Conservation (phyloP, 2,329 filamentous ascomycete genomes). For the Penicillium sp. region DNA sequence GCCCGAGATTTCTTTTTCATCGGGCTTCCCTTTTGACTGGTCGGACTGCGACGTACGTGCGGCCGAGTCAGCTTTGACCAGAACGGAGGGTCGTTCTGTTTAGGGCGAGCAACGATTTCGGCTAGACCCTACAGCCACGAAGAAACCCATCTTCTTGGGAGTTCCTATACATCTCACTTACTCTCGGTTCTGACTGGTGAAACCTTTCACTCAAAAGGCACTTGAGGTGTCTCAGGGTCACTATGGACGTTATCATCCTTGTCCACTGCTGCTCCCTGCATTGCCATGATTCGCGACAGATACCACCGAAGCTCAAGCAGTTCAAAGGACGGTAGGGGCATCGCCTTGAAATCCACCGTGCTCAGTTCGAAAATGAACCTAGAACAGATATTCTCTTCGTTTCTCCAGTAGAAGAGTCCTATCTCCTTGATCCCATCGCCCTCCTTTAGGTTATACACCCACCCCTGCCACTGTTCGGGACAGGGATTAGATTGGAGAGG, state of each 20-base stretch:
- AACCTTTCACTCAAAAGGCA: too few relatives aligned
- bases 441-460: not conserved
- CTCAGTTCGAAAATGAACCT: conserved; percentile 2
- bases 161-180: not conserved
- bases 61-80: too few relatives aligned
- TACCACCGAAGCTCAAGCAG: conserved; percentile 2
- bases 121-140: too few relatives aligned
- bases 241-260: not conserved
- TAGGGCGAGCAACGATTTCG: too few relatives aligned
- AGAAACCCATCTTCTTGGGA: too few relatives aligned
- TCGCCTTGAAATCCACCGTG: not conserved
- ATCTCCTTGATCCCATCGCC: not conserved
- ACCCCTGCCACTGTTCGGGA: too few relatives aligned
- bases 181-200: not conserved
- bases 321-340: conserved; percentile 3
- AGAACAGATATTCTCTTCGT: not conserved
- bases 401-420: not conserved
- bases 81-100: too few relatives aligned
- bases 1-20: too few relatives aligned
- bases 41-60: too few relatives aligned
- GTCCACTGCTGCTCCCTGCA: conserved; percentile 5
- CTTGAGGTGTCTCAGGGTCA: not conserved
- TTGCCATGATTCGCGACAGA: conserved; percentile 3
- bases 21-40: too few relatives aligned
- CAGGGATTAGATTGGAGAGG: not conserved